Evolutionary conservation across 2,329 filamentous ascomycete genomes (phyloP).

Genomic region (Zymoseptoria tritici): DNA sequence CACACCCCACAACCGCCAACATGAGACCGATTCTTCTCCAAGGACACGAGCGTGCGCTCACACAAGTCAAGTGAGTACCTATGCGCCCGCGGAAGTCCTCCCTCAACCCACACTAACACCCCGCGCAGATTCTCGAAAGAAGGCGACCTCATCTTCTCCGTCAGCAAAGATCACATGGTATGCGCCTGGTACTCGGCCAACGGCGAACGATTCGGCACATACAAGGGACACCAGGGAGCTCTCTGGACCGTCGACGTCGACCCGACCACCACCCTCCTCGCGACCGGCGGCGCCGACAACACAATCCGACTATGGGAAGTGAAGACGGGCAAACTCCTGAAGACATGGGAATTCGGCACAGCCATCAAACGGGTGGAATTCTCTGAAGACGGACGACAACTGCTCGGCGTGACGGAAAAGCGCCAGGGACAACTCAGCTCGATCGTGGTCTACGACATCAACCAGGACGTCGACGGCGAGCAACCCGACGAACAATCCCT

Average conservation of each 20-base stretch:
- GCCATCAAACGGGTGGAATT: conserved; percentile 98
- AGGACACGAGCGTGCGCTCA: conserved; percentile 59
- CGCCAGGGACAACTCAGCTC: conserved; percentile 93
- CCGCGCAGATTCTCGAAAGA: conserved; percentile 72
- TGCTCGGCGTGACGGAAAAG: conserved; percentile 96
- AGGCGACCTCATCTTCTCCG: conserved; percentile 94
- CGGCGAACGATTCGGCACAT: conserved; percentile 93
- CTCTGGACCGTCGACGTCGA: conserved; percentile 98
- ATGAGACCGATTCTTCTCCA: conserved; percentile 97
- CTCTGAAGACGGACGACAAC: conserved; percentile 80
- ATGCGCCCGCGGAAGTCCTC: background rate
- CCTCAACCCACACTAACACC: conserved; percentile 10
- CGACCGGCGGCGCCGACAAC: conserved; percentile 95
- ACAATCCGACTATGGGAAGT: conserved; percentile 96
- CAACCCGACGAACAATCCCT: conserved; percentile 77
- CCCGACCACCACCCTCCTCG: conserved; percentile 83
- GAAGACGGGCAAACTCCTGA: conserved; percentile 83
- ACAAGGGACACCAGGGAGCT: conserved; percentile 92
- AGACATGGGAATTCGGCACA: conserved; percentile 96
- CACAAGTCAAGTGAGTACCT: conserved; percentile 22
- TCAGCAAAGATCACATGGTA: conserved; percentile 91
- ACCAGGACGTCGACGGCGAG: conserved; percentile 70
- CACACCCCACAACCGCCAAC: conserved; percentile 36
- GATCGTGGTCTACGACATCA: conserved; percentile 88
- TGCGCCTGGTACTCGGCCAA: conserved; percentile 97